Evolutionary conservation across 192 early-diverging fungal species (phyloP), one percentile per base, ranked within the genome.

Genomic region (Coemansia sp.): DNA sequence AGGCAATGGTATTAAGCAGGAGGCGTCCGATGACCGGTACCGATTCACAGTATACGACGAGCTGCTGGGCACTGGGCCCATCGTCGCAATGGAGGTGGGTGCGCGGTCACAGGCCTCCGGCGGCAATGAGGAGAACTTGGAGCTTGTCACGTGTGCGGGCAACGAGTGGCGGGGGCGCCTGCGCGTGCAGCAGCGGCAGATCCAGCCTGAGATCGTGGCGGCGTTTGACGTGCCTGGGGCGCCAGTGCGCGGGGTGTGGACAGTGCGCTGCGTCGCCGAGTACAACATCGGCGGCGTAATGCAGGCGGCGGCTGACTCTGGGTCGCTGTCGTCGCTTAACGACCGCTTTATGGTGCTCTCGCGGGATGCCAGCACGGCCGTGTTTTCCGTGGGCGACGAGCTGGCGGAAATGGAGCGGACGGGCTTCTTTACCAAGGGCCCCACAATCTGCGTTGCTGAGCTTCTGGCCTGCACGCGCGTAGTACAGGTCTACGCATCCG

Each of bases 341-440:
- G 77, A 78, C 66, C 72, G 65, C 3, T 85, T 76, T 32, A 68
- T 85, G 75, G 59, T 85, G 5, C 58, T 85, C 2, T 79, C 79
- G 27, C 68, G 74, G 27, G 75, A 75, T 22, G 50, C 22, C 39
- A 62, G 66, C 61, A 76, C 84, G 3, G n/a, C 68, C 4, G 90
- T 96, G 19, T 81, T 99, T 61, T 76, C 83, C 24, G 89, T 91
- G 2, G 94, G 93, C 56, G 90, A 94, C 32, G 94, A 96, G 58
- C 74, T 98, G 32, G 78, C 86, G 22, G 91, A 98, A 80, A 71
- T 95, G 55, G 84, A 86, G 31, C 66, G 69, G 31, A 86, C 85
- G 1, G 90, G 87, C 4, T 98, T 97, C 68, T 93, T 86, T 65
- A 85, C 85, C 0, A 71, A 77, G 17, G 93, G 91, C 0, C 87